Base-by-base conservation (phyloP, 2,329 filamentous ascomycete genomes). In the Fusarium scirpi region DNA sequence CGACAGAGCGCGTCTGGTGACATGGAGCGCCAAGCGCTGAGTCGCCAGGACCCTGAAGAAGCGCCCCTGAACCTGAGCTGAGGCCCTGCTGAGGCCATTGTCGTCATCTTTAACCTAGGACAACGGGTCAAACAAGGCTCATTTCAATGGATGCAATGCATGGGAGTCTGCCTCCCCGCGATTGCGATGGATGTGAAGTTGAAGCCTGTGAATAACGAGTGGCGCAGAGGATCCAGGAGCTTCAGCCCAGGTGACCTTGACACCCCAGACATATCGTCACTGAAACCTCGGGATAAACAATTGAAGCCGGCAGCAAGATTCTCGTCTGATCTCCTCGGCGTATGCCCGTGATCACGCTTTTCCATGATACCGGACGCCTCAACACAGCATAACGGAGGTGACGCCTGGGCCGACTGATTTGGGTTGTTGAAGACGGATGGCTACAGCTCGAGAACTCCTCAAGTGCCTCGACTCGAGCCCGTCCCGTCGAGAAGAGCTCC, bases 311-410 rank as follows among this genome's bases (percentile, higher is more conserved):
- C 20, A 64, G 30, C 48, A 44, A 61, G 49, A 51, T 69, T 68
- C 71, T 72, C 66, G 67, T 70, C 61, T 71, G 71, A 74, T 71
- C 57, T 73, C 52, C 61, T 70, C 67, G 72, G 71, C 67, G 74
- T 73, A 62, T 59, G 68, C 58, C 67, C 70, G 72, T 72, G 67
- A 60, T 65, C 69, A 73, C 67, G 62, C 53, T 27, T 63, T 64
- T 73, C 65, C 67, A 74, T 65, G 67, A 73, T 65, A 58, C 54
- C 38, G 67, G 60, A 60, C 59, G 54, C 48, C 58, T 69, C 67
- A 73, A 44, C 48, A 58, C 63, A 57, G 55, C 58, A 60, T 32
- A 62, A 66, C 47, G 56, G 51, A 69, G 48, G 52, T 40, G 54
- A 69, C 24, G 54, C 30, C 44, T 67, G 52, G 52, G 38, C 62